A percentile compares a stretch with the other conserved stretches of the same genome.
These are phyloP conservation scores for Puccinia sorghi DNA, from an alignment of 1,284 basidiomycete genomes.

Conservation along the genomic window DNA sequence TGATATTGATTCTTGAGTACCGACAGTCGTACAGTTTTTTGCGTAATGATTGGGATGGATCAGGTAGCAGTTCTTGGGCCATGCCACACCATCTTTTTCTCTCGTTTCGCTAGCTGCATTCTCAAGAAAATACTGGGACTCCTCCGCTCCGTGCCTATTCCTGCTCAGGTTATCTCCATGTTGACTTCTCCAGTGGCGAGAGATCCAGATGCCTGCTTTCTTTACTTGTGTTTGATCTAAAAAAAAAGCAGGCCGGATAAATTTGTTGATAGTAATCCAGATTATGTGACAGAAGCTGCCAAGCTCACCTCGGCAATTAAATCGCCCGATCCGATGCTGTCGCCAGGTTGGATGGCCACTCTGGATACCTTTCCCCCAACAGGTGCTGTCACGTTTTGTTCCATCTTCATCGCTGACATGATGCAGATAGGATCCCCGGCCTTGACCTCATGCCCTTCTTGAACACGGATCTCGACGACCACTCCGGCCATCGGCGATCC, in stretches of 20 bases:
- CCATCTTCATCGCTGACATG: conserved; percentile 65
- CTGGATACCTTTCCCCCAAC: conserved; percentile 93
- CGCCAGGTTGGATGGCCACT: conserved; percentile 66
- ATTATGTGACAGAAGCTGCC: background rate
- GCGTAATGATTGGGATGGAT: background rate
- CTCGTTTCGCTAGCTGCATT: background rate
- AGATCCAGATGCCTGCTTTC: background rate
- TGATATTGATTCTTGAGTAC: too few relatives aligned
- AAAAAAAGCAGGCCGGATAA: background rate
- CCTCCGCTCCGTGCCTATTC: background rate
- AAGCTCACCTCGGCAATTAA: conserved; percentile 43
- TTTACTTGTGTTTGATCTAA: conserved; percentile 26
- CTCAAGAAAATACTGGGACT: background rate
- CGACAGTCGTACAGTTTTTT: too few relatives aligned
- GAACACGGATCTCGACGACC: conserved; percentile 93
- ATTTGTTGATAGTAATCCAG: background rate
- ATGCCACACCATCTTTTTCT: background rate
- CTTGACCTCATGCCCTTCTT: conserved; percentile 95
- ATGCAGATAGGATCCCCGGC: conserved; percentile 87
- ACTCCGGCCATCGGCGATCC: conserved; percentile 83
- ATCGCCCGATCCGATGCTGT: conserved; percentile 47
- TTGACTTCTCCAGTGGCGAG: background rate
- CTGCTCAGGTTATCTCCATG: background rate
- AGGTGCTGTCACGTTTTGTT: conserved; percentile 90
- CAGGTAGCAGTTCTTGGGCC: background rate